Conservation (phyloP, 1,284 basidiomycete genomes). For the Tylopilus sp. region DNA sequence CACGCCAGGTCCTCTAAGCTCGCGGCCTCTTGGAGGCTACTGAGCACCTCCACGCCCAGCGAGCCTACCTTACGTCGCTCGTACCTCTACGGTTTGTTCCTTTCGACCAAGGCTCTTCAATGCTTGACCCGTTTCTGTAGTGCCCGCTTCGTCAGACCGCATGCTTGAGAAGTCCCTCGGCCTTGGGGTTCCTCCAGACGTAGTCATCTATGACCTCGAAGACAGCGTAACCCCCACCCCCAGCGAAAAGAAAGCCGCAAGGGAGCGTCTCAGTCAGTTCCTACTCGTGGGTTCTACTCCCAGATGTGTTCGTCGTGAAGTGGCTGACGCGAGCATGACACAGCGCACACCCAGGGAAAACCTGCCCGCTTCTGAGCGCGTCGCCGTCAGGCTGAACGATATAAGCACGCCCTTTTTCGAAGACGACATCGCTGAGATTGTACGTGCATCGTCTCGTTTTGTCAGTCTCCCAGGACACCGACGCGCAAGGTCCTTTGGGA, state of each 20-base stretch:
- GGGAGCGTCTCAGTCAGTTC: conserved; percentile 56
- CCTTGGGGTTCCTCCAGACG: conserved; percentile 54
- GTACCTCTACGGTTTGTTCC: conserved; percentile 53
- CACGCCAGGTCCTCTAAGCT: neutral
- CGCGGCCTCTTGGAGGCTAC: conserved; percentile 9
- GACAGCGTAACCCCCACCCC: conserved; percentile 70
- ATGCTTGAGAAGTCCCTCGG: conserved; percentile 78
- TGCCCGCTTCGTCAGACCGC: conserved; percentile 72
- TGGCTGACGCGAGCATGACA: conserved; percentile 3
- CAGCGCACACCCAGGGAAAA: conserved; percentile 35
- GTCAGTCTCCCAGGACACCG: neutral
- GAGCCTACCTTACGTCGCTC: conserved; percentile 45
- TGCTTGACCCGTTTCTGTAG: conserved; percentile 30
- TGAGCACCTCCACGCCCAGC: conserved; percentile 18
- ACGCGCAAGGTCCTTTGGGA: conserved; percentile 18
- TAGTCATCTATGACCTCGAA: conserved; percentile 83
- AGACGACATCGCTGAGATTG: conserved; percentile 66
- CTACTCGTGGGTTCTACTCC: conserved; percentile 36
- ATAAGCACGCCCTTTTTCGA: conserved; percentile 69
- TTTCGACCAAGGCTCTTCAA: neutral
- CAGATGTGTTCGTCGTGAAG: conserved; percentile 1
- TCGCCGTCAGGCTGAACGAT: conserved; percentile 77
- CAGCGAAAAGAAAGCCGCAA: conserved; percentile 59
- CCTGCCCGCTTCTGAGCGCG: conserved; percentile 45
- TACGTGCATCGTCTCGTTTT: conserved; percentile 33